phyloP scores from a whole-genome alignment of 2,329 filamentous ascomycete species.

The Epichloe glyceriae region DNA sequence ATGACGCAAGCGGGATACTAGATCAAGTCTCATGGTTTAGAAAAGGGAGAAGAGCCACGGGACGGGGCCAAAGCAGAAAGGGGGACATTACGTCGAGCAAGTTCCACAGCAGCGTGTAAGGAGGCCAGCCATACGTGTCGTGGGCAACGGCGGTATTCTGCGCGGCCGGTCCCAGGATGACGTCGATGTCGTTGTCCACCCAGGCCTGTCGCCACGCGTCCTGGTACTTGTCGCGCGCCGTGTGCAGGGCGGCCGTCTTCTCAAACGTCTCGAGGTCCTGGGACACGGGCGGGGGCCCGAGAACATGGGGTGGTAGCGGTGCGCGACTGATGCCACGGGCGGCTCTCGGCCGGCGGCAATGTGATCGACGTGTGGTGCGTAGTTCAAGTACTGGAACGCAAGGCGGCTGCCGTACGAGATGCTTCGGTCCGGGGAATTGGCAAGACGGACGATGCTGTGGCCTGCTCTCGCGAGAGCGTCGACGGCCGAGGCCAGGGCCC shows the following conservation, averaged over 20 bases:
- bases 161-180: slow-evolving; percentile 33
- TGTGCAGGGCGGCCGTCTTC: slow-evolving; percentile 14
- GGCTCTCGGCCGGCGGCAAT: slow-evolving; percentile 1
- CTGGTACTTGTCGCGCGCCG: slow-evolving; percentile 16
- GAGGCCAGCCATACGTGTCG: slow-evolving; percentile 33
- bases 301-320: background rate
- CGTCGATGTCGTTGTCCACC: slow-evolving; percentile 32
- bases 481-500: slow-evolving; percentile 28
- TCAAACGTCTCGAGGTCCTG: slow-evolving; percentile 19
- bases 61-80: background rate
- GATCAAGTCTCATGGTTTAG: background rate
- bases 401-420: slow-evolving; percentile 7
- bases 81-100: slow-evolving; percentile 29
- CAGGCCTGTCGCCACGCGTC: slow-evolving; percentile 29
- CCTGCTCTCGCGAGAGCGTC: slow-evolving; percentile 27
- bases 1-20: slow-evolving; percentile 40
- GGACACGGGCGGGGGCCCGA: slow-evolving; percentile 1
- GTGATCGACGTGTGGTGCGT: background rate
- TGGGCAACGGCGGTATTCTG: slow-evolving; percentile 37
- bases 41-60: background rate
- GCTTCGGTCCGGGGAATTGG: slow-evolving; percentile 8
- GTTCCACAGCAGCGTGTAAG: slow-evolving; percentile 38
- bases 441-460: slow-evolving; percentile 28
- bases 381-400: slow-evolving; percentile 2
- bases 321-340: background rate